Percentiles rank a stretch among this genome's conserved stretches.
Evolutionary conservation across 192 early-diverging fungal genomes (phyloP).

Genomic region (Backusella psychrophila): DNA sequence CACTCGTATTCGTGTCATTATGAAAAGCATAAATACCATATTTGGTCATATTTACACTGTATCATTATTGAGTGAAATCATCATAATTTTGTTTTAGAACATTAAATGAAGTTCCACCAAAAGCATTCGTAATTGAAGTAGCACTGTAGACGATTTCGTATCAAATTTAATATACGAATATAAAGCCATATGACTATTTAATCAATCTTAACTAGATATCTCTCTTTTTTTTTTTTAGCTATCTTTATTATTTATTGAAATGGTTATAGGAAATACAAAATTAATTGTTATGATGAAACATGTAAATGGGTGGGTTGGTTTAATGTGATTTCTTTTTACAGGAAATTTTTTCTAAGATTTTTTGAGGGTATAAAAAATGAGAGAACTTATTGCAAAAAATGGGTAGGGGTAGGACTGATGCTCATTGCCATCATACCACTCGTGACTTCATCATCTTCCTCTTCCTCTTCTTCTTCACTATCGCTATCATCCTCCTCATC

Average conservation of each 20-base stretch:
- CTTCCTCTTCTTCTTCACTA: slow-evolving; percentile 36
- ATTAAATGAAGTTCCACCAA: too few species aligned
- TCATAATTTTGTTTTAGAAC: not conserved
- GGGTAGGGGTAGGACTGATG: slow-evolving; percentile 48
- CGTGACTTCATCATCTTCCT: slow-evolving; percentile 43
- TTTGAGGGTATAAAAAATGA: not conserved
- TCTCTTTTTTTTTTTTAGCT: not conserved
- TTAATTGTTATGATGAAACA: not conserved
- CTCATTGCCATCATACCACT: slow-evolving; percentile 53
- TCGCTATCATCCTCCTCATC: slow-evolving; percentile 53
- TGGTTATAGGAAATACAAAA: not conserved
- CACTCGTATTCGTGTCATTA: not conserved
- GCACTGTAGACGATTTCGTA: too few species aligned
- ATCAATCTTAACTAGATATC: not conserved
- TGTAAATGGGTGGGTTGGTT: not conserved
- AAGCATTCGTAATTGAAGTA: too few species aligned
- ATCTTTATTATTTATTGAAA: not conserved
- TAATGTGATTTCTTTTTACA: not conserved
- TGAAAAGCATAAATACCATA: not conserved
- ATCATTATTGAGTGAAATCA: not conserved
- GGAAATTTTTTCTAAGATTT: slow-evolving; percentile 4
- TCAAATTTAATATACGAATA: not conserved
- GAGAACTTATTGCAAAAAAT: slow-evolving; percentile 7
- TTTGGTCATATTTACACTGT: not conserved
- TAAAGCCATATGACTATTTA: not conserved